Percentiles rank a stretch among this genome's conserved stretches.
These are phyloP conservation scores for Cryphonectria nitschkei DNA, from an alignment of 2,329 filamentous ascomycete genomes.

Conservation along the genomic window DNA sequence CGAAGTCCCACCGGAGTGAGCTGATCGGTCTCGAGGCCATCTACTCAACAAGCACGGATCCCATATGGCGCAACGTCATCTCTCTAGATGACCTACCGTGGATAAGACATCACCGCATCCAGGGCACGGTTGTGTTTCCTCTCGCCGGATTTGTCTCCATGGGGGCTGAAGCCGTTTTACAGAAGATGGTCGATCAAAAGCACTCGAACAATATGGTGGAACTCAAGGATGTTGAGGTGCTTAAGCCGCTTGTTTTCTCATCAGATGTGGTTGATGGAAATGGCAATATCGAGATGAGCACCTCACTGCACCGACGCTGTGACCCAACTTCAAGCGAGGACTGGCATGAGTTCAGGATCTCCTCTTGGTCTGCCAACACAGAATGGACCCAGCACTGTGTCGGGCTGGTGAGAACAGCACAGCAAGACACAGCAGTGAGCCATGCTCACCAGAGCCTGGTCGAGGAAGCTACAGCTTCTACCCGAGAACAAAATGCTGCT, in stretches of 20 bases:
- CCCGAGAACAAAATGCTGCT: not conserved
- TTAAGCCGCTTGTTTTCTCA: constrained; percentile 50
- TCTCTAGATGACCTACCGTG: constrained; percentile 57
- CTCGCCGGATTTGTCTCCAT: constrained; percentile 57
- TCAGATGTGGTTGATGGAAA: constrained; percentile 46
- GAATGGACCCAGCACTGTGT: constrained; percentile 64
- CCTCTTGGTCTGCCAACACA: constrained; percentile 53
- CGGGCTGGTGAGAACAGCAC: constrained; percentile 51
- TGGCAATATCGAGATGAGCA: constrained; percentile 47
- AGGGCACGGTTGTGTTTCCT: constrained; percentile 59
- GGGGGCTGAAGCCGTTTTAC: constrained; percentile 51
- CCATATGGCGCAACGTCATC: constrained; percentile 54
- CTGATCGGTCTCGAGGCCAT: constrained; percentile 51
- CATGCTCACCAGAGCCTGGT: constrained; percentile 37
- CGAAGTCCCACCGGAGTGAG: constrained; percentile 45
- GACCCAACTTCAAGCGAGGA: constrained; percentile 48
- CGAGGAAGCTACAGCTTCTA: constrained; percentile 29
- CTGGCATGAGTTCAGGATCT: constrained; percentile 62
- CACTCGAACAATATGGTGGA: constrained; percentile 46
- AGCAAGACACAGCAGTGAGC: constrained; percentile 47
- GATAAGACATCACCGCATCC: constrained; percentile 61
- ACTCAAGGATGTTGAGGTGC: constrained; percentile 51
- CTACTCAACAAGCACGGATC: constrained; percentile 49
- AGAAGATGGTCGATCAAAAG: constrained; percentile 32
- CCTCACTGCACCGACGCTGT: constrained; percentile 47